Evolutionary conservation across 1,139 yeast species (phyloP).

Genomic region (Zygoascus hellenicus): DNA sequence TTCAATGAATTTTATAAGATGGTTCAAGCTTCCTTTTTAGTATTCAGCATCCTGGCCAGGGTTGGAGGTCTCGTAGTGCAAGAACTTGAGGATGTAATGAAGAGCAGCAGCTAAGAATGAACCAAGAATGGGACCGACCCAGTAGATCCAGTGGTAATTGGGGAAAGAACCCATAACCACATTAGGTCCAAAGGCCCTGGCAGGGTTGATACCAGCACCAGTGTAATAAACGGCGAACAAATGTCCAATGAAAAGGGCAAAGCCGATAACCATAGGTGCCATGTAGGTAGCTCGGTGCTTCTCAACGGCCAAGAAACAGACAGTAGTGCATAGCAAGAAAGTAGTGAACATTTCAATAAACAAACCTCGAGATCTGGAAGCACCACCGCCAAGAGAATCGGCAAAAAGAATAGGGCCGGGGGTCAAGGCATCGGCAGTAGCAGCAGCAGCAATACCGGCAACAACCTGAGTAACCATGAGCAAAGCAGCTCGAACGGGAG

Average conservation of each 20-base stretch:
- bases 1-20: no score
- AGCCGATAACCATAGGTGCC: constrained; percentile 82
- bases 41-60: constrained; percentile 59
- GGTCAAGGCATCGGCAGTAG: constrained; percentile 80
- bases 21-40: constrained; percentile 20
- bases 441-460: constrained; percentile 92
- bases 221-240: constrained; percentile 77
- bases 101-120: constrained; percentile 58
- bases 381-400: constrained; percentile 67
- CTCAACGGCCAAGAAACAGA: constrained; percentile 79
- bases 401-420: constrained; percentile 75
- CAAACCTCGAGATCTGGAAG: constrained; percentile 68
- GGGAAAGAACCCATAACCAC: constrained; percentile 72
- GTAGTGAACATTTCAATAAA: constrained; percentile 84
- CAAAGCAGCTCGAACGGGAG: constrained; percentile 64
- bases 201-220: constrained; percentile 92
- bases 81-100: constrained; percentile 60
- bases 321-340: constrained; percentile 65
- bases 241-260: constrained; percentile 77
- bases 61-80: constrained; percentile 66
- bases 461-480: constrained; percentile 65
- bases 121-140: constrained; percentile 82
- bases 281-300: constrained; percentile 68
- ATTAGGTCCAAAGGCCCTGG: constrained; percentile 82
- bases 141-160: constrained; percentile 82